Conservation (phyloP, 345 rosid genomes). For the Linum usitatissimum region DNA sequence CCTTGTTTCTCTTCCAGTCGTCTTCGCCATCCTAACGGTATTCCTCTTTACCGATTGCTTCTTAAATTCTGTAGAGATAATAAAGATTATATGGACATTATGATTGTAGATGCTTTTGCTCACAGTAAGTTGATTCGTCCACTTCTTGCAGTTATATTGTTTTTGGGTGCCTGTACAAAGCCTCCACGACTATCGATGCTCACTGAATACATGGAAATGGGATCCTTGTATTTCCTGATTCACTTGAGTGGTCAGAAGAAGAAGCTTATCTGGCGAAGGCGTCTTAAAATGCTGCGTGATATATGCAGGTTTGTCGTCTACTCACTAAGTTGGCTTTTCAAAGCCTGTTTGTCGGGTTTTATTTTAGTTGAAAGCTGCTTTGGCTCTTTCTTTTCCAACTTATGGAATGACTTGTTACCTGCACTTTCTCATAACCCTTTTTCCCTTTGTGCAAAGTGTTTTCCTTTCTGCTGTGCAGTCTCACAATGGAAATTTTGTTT, state of each 20-base stretch:
- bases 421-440: too few species aligned
- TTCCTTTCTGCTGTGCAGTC: too few species aligned
- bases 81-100: too few species aligned
- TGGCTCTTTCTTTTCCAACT: background rate
- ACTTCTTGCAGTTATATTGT: conserved; percentile 76
- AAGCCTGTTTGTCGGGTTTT: too few species aligned
- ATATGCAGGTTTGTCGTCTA: conserved; percentile 65
- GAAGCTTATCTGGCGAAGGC: conserved; percentile 75
- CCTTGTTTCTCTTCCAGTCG: conserved; percentile 49
- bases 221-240: conserved; percentile 76
- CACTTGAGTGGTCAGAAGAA: conserved; percentile 86
- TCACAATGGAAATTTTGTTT: background rate
- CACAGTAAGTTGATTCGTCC: background rate
- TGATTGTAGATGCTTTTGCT: background rate
- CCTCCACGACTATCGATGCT: conserved; percentile 91
- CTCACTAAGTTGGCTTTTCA: too few species aligned
- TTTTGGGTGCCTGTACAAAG: conserved; percentile 92
- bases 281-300: conserved; percentile 84
- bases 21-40: conserved; percentile 98
- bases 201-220: conserved; percentile 98
- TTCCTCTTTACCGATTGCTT: conserved; percentile 12
- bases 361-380: background rate
- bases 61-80: background rate
- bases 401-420: too few species aligned
- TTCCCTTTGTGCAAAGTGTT: too few species aligned